Conservation (phyloP, 345 rosid genomes). For the Draba incana region DNA sequence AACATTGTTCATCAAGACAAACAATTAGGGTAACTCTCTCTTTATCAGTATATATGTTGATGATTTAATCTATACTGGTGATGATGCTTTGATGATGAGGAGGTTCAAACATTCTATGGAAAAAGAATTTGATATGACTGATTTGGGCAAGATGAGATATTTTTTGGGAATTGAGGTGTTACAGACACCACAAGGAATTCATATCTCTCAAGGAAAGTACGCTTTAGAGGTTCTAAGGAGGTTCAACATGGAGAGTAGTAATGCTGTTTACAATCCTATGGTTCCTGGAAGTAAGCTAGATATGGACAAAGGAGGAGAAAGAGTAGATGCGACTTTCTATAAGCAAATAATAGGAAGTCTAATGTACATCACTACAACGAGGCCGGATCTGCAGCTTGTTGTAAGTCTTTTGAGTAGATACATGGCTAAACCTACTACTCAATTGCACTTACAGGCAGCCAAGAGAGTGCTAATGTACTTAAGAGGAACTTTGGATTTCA, state of each 20-base stretch:
- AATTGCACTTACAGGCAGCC: background rate
- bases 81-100: background rate
- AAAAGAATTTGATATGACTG: background rate
- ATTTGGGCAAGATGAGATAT: background rate
- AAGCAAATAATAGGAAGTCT: background rate
- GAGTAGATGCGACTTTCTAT: background rate
- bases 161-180: background rate
- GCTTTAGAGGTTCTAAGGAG: background rate
- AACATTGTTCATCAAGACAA: background rate
- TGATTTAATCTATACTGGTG: background rate
- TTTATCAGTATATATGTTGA: background rate
- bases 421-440: background rate
- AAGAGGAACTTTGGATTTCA: background rate
- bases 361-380: background rate
- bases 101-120: background rate
- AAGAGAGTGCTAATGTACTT: background rate
- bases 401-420: background rate
- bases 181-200: background rate
- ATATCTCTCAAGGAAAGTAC: background rate
- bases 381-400: background rate
- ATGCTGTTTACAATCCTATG: background rate
- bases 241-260: background rate
- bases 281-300: background rate
- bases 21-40: background rate
- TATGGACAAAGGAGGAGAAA: background rate